Evolutionary conservation across 352 stramenopile genomes (phyloP).

Genomic region (Phytophthora syringae): DNA sequence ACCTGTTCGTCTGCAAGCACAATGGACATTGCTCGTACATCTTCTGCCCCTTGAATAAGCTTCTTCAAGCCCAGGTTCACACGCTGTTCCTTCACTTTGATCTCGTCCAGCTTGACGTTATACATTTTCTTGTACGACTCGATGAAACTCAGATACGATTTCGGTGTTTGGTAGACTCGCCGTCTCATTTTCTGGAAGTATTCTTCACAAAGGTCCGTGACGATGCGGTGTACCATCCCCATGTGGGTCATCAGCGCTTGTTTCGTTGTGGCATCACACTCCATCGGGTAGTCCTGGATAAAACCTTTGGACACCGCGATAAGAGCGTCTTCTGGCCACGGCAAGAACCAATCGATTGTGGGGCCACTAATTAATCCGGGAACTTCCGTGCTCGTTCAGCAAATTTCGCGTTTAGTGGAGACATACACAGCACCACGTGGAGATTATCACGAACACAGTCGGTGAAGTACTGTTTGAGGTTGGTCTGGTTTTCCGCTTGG

Average conservation of each 20-base stretch:
- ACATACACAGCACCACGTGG: slow-evolving; percentile 99
- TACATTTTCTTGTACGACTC: slow-evolving; percentile 99
- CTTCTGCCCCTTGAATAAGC: slow-evolving; percentile 96
- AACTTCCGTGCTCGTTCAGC: slow-evolving; percentile 97
- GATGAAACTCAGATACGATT: slow-evolving; percentile 99
- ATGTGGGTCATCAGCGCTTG: slow-evolving; percentile 96
- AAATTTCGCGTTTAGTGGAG: slow-evolving; percentile 98
- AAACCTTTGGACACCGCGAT: slow-evolving; percentile 97
- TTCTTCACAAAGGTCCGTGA: slow-evolving; percentile 97
- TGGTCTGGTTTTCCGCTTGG: slow-evolving; percentile 95
- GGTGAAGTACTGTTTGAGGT: slow-evolving; percentile 98
- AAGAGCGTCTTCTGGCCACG: slow-evolving; percentile 98
- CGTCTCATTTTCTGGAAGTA: slow-evolving; percentile 98
- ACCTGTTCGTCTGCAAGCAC: slow-evolving; percentile 96
- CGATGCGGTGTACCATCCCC: slow-evolving; percentile 98
- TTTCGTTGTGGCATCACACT: slow-evolving; percentile 90
- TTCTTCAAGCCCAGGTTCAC: slow-evolving; percentile 98
- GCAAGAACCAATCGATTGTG: slow-evolving; percentile 99
- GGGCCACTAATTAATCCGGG: slow-evolving; percentile 95
- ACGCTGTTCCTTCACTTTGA: slow-evolving; percentile 97
- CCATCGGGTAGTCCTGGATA: slow-evolving; percentile 96
- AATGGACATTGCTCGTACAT: slow-evolving; percentile 97
- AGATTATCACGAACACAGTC: slow-evolving; percentile 98
- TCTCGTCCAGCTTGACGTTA: slow-evolving; percentile 91
- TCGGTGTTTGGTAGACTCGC: slow-evolving; percentile 98